Conservation (phyloP, 2,329 filamentous ascomycete genomes). For the Clonostachys rhizophaga region DNA sequence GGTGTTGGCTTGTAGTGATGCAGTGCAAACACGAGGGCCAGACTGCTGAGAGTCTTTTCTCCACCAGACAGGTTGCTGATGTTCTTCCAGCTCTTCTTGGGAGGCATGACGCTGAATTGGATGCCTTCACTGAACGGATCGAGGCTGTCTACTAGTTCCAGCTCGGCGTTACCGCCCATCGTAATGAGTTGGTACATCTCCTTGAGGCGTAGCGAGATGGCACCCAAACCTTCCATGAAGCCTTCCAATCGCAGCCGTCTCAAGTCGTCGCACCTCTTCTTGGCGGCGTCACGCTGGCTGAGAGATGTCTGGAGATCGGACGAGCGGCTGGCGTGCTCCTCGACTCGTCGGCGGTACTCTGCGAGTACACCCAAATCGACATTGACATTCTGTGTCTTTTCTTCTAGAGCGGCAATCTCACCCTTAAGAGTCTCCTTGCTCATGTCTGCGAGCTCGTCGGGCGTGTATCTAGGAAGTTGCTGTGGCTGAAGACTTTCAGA, state of each 20-base stretch:
- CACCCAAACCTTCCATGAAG: slow-evolving; percentile 97
- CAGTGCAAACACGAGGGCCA: slow-evolving; percentile 95
- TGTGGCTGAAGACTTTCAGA: slow-evolving; percentile 20
- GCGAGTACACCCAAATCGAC: slow-evolving; percentile 86
- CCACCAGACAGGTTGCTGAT: slow-evolving; percentile 94
- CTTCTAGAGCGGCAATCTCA: slow-evolving; percentile 58
- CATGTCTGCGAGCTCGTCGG: slow-evolving; percentile 65
- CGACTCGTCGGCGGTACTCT: slow-evolving; percentile 81
- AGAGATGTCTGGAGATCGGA: slow-evolving; percentile 80
- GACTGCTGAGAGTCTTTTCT: slow-evolving; percentile 90
- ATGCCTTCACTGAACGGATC: slow-evolving; percentile 98
- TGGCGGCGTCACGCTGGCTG: slow-evolving; percentile 74
- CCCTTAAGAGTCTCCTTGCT: slow-evolving; percentile 55
- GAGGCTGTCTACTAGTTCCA: slow-evolving; percentile 92
- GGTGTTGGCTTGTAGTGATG: slow-evolving; percentile 98
- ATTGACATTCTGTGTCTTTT: slow-evolving; percentile 75
- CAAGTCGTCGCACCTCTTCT: slow-evolving; percentile 89
- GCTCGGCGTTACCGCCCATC: slow-evolving; percentile 96
- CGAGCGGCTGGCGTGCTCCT: slow-evolving; percentile 77
- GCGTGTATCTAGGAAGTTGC: slow-evolving; percentile 73
- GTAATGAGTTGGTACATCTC: slow-evolving; percentile 99
- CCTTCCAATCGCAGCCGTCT: slow-evolving; percentile 86
- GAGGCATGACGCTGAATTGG: slow-evolving; percentile 96
- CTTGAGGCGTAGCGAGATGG: slow-evolving; percentile 90
- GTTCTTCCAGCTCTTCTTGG: slow-evolving; percentile 99